These are phyloP conservation scores for Rhynchospora breviuscula DNA, from an alignment of 176 grass and related monocot genomes.

Conservation along the genomic window DNA sequence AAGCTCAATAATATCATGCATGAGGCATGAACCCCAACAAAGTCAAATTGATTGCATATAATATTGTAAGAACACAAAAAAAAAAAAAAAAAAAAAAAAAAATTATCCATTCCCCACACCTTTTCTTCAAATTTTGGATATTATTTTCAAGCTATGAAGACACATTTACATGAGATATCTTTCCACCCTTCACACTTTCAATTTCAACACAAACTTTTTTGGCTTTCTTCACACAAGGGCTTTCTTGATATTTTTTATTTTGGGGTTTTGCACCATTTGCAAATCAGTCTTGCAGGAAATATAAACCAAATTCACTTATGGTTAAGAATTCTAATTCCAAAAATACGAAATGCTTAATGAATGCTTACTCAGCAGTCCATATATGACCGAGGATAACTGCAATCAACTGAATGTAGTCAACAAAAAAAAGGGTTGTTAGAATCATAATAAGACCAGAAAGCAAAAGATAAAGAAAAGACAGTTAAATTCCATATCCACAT, in stretches of 20 bases:
- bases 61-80: not conserved
- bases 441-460: constrained; percentile 19
- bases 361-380: constrained; percentile 86
- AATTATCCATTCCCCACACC: not conserved
- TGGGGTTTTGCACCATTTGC: not conserved
- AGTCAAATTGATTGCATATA: not conserved
- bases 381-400: constrained; percentile 85
- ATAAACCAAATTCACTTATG: not conserved
- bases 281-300: not conserved
- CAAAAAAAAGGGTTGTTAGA: not conserved
- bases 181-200: not conserved
- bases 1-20: not conserved
- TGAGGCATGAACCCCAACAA: not conserved
- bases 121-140: not conserved
- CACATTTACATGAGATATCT: not conserved
- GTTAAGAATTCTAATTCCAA: not conserved
- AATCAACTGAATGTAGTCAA: constrained; percentile 60
- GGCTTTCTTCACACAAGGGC: not conserved
- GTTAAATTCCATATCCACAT: not conserved
- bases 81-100: too few species aligned
- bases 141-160: not conserved
- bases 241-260: not conserved
- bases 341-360: not conserved
- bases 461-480: not conserved
- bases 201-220: not conserved